Conservation (phyloP, 139 green algal genomes). For the Closterium sp. region DNA sequence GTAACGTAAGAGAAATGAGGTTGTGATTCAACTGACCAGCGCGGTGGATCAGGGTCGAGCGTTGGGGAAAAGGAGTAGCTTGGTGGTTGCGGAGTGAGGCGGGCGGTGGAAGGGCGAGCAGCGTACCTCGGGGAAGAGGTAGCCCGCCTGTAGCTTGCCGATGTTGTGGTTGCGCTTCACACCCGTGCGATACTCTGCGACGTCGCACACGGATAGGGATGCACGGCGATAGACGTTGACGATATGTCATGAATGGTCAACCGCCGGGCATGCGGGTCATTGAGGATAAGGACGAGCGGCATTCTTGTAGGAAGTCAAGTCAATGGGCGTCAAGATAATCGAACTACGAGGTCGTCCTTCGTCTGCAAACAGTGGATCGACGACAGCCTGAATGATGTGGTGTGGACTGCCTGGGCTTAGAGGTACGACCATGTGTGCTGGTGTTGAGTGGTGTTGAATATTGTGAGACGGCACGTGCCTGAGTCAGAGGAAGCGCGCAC, state of each 20-base stretch:
- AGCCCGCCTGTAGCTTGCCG: conserved; percentile 94
- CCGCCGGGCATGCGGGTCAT: not conserved
- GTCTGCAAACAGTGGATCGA: not conserved
- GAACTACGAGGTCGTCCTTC: not conserved
- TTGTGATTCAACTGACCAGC: not conserved
- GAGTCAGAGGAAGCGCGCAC: not conserved
- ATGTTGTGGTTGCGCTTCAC: conserved; percentile 87
- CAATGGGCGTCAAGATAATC: not conserved
- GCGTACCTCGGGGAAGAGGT: conserved; percentile 87
- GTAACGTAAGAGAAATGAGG: not conserved
- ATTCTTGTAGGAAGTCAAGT: not conserved
- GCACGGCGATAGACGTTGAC: not conserved
- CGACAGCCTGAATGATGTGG: not conserved
- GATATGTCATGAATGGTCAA: not conserved
- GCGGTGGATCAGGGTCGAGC: not conserved
- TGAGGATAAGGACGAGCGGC: not conserved
- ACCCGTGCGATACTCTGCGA: conserved; percentile 26
- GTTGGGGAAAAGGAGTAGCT: not conserved
- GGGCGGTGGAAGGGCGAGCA: not conserved
- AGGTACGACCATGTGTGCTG: not conserved
- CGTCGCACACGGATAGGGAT: not conserved
- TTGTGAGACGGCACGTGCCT: not conserved
- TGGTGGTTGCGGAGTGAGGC: not conserved
- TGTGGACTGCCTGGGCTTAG: not conserved
- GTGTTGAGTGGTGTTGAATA: too few relatives aligned